phyloP scores from a whole-genome alignment of 768 basidiomycete species.

The Suillus subaureus region DNA sequence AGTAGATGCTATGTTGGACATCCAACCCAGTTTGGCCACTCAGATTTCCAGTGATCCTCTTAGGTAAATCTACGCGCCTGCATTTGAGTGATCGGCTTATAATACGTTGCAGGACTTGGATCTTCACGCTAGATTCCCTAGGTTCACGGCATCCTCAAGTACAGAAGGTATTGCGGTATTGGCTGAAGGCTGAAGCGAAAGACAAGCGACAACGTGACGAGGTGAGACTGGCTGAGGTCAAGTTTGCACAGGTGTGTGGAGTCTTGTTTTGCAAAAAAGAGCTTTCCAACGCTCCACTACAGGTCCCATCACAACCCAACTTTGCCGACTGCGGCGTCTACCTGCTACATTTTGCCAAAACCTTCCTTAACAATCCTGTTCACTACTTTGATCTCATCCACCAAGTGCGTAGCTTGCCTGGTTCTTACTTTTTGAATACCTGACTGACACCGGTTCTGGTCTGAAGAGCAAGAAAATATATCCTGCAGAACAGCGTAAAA shows the following conservation, averaged over 20 bases:
- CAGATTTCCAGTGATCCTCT: conserved; percentile 16
- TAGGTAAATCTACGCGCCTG: conserved; percentile 20
- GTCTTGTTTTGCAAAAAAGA: conserved; percentile 1
- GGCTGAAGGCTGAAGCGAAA: conserved; percentile 75
- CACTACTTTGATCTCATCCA: conserved; percentile 53
- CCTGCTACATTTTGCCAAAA: conserved; percentile 82
- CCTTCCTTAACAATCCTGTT: conserved; percentile 68
- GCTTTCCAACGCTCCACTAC: neutral
- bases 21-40: conserved; percentile 16
- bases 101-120: conserved; percentile 56
- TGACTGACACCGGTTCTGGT: conserved; percentile 9
- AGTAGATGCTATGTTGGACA: conserved; percentile 31
- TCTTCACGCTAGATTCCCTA: conserved; percentile 92
- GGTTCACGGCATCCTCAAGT: conserved; percentile 71
- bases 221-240: conserved; percentile 43
- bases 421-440: neutral
- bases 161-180: conserved; percentile 58
- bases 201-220: conserved; percentile 59
- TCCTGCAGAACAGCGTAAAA: conserved; percentile 40
- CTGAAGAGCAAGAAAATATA: conserved; percentile 34
- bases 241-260: conserved; percentile 52
- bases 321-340: conserved; percentile 93
- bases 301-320: conserved; percentile 91
- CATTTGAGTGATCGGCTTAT: neutral
- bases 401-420: conserved; percentile 19